phyloP scores from a whole-genome alignment of 2,329 filamentous ascomycete species.

The Aspergillus felis region DNA sequence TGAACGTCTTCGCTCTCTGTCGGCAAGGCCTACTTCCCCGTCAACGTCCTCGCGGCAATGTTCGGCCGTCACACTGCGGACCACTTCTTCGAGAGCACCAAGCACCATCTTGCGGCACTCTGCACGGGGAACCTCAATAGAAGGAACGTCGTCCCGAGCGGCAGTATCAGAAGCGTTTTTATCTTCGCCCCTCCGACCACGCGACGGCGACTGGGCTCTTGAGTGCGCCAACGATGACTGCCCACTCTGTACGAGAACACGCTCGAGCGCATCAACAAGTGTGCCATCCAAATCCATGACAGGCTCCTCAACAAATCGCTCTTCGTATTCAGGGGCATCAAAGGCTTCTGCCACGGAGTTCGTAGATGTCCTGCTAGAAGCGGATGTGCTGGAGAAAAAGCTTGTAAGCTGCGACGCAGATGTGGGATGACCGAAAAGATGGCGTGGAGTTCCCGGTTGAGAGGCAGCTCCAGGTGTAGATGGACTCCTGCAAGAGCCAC shows the following conservation, averaged over 20 bases:
- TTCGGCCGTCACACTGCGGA: slow-evolving; percentile 51
- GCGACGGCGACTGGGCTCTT: slow-evolving; percentile 38
- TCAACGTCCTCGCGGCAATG: slow-evolving; percentile 40
- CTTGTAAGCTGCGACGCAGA: slow-evolving; percentile 23
- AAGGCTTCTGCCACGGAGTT: slow-evolving; percentile 15
- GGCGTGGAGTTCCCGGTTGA: slow-evolving; percentile 22
- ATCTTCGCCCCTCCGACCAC: slow-evolving; percentile 31
- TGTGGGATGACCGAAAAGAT: slow-evolving; percentile 19
- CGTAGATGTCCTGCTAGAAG: slow-evolving; percentile 21
- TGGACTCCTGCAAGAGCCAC: slow-evolving; percentile 14
- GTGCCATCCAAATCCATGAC: slow-evolving; percentile 58
- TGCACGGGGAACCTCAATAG: slow-evolving; percentile 45
- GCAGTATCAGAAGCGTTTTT: slow-evolving; percentile 18
- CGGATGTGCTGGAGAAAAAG: slow-evolving; percentile 22
- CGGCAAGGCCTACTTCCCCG: slow-evolving; percentile 25
- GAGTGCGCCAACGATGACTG: slow-evolving; percentile 41
- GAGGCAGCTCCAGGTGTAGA: slow-evolving; percentile 19
- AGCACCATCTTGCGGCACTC: slow-evolving; percentile 55
- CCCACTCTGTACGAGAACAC: slow-evolving; percentile 47
- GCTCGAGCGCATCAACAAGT: slow-evolving; percentile 55
- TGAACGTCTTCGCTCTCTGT: slow-evolving; percentile 32
- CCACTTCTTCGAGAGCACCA: slow-evolving; percentile 55
- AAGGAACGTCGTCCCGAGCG: slow-evolving; percentile 26
- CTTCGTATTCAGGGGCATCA: slow-evolving; percentile 38
- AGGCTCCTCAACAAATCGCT: slow-evolving; percentile 50